A percentile compares a stretch with the other conserved stretches of the same genome.
These are phyloP conservation scores for Bipolaris sorokiniana DNA, from an alignment of 2,329 filamentous ascomycete genomes.

Conservation along the genomic window DNA sequence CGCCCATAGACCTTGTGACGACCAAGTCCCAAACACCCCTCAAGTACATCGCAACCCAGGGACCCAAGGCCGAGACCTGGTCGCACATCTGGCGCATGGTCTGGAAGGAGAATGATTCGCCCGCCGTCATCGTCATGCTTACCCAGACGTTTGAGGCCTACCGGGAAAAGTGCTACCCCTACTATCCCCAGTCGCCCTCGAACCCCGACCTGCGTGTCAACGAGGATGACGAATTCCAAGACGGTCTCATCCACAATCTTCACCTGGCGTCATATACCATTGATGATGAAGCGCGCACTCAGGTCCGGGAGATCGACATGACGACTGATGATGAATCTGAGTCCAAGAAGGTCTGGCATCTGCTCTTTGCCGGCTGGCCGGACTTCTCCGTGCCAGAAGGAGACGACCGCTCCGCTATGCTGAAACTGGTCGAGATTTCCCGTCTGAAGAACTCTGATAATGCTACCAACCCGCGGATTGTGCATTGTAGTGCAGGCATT, in stretches of 20 bases:
- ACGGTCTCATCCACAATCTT: conserved; percentile 71
- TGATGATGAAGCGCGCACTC: conserved; percentile 65
- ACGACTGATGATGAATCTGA: conserved; percentile 53
- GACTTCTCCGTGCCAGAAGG: conserved; percentile 83
- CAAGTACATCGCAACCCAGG: conserved; percentile 91
- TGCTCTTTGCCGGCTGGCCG: conserved; percentile 86
- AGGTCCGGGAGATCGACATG: conserved; percentile 74
- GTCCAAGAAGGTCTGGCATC: conserved; percentile 76
- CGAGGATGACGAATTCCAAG: conserved; percentile 67
- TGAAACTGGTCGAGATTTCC: conserved; percentile 72
- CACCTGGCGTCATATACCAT: conserved; percentile 62
- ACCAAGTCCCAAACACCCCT: conserved; percentile 50
- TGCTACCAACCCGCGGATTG: conserved; percentile 71
- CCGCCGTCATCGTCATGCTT: conserved; percentile 88
- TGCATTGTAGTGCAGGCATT: conserved; percentile 80
- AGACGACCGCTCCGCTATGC: conserved; percentile 70
- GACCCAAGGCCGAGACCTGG: conserved; percentile 77
- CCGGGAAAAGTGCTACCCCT: conserved; percentile 84
- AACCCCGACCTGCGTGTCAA: conserved; percentile 61
- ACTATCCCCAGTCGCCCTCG: conserved; percentile 68
- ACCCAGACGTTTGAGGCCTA: conserved; percentile 83
- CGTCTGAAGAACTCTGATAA: conserved; percentile 60
- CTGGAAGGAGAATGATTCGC: conserved; percentile 73
- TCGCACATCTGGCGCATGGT: conserved; percentile 97
- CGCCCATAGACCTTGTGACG: conserved; percentile 53